phyloP scores from a whole-genome alignment of 768 basidiomycete genomes.

The Rickenella mellea region DNA sequence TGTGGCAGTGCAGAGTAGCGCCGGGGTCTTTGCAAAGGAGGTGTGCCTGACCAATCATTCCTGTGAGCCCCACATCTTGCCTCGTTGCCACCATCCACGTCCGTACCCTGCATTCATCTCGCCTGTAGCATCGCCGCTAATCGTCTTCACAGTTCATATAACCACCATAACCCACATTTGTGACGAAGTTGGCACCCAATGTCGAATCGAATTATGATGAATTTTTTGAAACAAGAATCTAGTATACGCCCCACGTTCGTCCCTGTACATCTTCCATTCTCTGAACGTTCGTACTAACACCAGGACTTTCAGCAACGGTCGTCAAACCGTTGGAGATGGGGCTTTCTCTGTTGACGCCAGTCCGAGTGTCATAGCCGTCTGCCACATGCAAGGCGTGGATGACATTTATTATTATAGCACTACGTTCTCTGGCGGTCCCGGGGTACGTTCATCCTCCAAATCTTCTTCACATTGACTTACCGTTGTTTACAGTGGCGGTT shows the following conservation, averaged over 20 bases:
- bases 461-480: neutral
- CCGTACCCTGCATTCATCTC: too few species aligned
- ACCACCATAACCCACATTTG: neutral
- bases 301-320: slow-evolving; percentile 65
- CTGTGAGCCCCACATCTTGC: too few species aligned
- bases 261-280: neutral
- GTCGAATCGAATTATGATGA: slow-evolving; percentile 66
- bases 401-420: slow-evolving; percentile 88
- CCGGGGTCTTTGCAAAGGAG: too few species aligned
- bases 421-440: slow-evolving; percentile 89
- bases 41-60: too few species aligned
- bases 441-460: slow-evolving; percentile 39
- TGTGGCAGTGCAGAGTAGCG: too few species aligned
- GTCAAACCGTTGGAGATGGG: slow-evolving; percentile 97
- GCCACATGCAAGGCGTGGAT: slow-evolving; percentile 71
- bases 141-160: slow-evolving; percentile 4
- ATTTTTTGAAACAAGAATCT: slow-evolving; percentile 70
- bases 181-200: slow-evolving; percentile 80
- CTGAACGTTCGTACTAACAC: neutral
- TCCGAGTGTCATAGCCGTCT: slow-evolving; percentile 78
- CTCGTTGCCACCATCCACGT: too few species aligned
- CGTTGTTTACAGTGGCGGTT: slow-evolving; percentile 68
- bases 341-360: slow-evolving; percentile 66
- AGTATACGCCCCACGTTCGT: slow-evolving; percentile 92
- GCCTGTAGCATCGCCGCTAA: neutral